Conservation (phyloP, 768 basidiomycete species). For the Suillus sp. region DNA sequence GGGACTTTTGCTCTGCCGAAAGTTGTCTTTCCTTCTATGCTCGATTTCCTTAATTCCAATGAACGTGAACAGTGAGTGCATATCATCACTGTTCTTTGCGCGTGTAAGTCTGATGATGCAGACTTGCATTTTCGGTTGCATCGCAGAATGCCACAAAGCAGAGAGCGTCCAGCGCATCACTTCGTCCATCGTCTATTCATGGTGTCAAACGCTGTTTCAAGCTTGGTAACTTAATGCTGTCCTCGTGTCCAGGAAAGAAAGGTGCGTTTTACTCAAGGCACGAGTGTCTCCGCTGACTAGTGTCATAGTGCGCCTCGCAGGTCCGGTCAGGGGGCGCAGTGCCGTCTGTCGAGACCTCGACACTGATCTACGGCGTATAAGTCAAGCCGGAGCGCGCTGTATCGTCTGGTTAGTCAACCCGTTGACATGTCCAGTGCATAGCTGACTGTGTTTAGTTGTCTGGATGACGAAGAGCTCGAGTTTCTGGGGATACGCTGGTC, state of each 20-base stretch:
- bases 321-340: conserved; percentile 76
- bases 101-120: not conserved
- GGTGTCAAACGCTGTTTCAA: conserved; percentile 26
- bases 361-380: conserved; percentile 78
- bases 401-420: conserved; percentile 68
- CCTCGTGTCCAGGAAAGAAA: conserved; percentile 96
- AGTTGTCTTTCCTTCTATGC: conserved; percentile 15
- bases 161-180: conserved; percentile 16
- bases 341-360: conserved; percentile 82
- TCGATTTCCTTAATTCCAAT: conserved; percentile 12
- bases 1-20: conserved; percentile 10
- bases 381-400: conserved; percentile 69
- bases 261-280: conserved; percentile 41
- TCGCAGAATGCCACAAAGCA: conserved; percentile 11
- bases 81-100: not conserved
- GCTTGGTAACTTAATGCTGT: conserved; percentile 86
- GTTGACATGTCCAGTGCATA: not conserved
- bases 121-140: not conserved
- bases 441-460: conserved; percentile 52
- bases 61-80: conserved; percentile 10
- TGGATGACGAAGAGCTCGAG: conserved; percentile 82
- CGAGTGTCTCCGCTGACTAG: not conserved
- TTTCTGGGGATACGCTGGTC: conserved; percentile 87
- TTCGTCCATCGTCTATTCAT: conserved; percentile 12
- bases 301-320: conserved; percentile 62